Conservation (phyloP, 805 yeast species). For the Zygosaccharomyces kombuchaensis region DNA sequence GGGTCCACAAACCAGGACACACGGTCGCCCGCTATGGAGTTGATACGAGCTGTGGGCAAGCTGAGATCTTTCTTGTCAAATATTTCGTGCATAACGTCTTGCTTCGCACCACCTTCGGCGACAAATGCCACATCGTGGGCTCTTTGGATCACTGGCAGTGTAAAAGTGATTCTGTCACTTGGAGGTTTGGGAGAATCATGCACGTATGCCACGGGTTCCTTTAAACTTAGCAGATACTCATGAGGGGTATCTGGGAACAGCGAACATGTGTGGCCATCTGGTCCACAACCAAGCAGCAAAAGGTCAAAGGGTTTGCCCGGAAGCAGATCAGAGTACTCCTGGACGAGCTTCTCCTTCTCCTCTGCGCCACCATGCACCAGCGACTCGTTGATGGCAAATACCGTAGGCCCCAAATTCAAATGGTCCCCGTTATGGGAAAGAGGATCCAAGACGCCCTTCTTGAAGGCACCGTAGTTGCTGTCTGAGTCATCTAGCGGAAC, state of each 20-base stretch:
- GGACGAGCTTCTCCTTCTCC: slow-evolving; percentile 52
- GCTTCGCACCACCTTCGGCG: slow-evolving; percentile 86
- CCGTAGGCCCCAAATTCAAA: slow-evolving; percentile 47
- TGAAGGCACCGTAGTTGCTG: slow-evolving; percentile 80
- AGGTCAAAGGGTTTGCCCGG: slow-evolving; percentile 53
- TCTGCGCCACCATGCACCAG: slow-evolving; percentile 54
- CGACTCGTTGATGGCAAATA: slow-evolving; percentile 60
- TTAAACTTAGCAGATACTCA: slow-evolving; percentile 50
- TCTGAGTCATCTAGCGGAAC: slow-evolving; percentile 80
- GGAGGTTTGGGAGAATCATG: slow-evolving; percentile 92
- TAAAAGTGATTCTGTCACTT: slow-evolving; percentile 83
- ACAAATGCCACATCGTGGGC: slow-evolving; percentile 63
- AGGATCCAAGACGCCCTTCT: slow-evolving; percentile 53
- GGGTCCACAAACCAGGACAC: slow-evolving; percentile 83
- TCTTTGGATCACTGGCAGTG: slow-evolving; percentile 64
- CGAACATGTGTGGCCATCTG: slow-evolving; percentile 95
- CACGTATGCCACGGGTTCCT: slow-evolving; percentile 55
- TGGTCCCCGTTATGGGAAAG: slow-evolving; percentile 39
- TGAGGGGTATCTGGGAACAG: slow-evolving; percentile 73
- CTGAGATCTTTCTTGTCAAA: slow-evolving; percentile 47
- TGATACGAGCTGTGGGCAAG: slow-evolving; percentile 75
- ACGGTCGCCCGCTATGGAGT: slow-evolving; percentile 46
- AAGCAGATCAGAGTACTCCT: slow-evolving; percentile 54
- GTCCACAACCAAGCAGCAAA: slow-evolving; percentile 84
- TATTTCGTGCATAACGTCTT: slow-evolving; percentile 63